Evolutionary conservation across 1,139 yeast species (phyloP).

Genomic region (Suhomyces anneliseae): DNA sequence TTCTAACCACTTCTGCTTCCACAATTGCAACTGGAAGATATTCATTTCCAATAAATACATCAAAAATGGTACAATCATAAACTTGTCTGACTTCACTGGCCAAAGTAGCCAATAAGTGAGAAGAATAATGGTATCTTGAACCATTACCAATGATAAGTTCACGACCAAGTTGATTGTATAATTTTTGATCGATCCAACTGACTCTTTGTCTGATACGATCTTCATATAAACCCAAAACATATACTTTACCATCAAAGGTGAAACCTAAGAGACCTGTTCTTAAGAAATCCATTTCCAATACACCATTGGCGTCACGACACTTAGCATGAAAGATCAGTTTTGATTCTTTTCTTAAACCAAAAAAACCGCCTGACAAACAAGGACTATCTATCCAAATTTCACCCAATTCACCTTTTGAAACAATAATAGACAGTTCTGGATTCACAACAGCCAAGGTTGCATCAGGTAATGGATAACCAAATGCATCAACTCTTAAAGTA

Average conservation of each 20-base stretch:
- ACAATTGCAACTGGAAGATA: slow-evolving; percentile 84
- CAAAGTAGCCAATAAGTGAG: slow-evolving; percentile 77
- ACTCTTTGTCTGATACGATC: slow-evolving; percentile 82
- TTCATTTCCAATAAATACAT: slow-evolving; percentile 79
- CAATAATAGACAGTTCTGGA: slow-evolving; percentile 77
- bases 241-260: slow-evolving; percentile 81
- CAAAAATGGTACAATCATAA: slow-evolving; percentile 90
- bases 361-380: slow-evolving; percentile 84
- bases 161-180: slow-evolving; percentile 32
- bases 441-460: slow-evolving; percentile 91
- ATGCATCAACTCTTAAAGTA: slow-evolving; percentile 75
- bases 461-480: slow-evolving; percentile 93
- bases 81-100: slow-evolving; percentile 81
- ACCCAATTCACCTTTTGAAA: slow-evolving; percentile 79
- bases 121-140: slow-evolving; percentile 73
- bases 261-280: slow-evolving; percentile 92
- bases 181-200: slow-evolving; percentile 59
- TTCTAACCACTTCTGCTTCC: slow-evolving; percentile 74
- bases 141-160: slow-evolving; percentile 38
- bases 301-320: slow-evolving; percentile 69
- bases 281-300: slow-evolving; percentile 72
- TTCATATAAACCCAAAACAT: slow-evolving; percentile 84
- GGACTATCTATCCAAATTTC: slow-evolving; percentile 97
- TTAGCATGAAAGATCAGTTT: slow-evolving; percentile 79
- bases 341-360: slow-evolving; percentile 70